Base-by-base conservation (phyloP, 139 green algal genomes). In the Tetradesmus obliquus region DNA sequence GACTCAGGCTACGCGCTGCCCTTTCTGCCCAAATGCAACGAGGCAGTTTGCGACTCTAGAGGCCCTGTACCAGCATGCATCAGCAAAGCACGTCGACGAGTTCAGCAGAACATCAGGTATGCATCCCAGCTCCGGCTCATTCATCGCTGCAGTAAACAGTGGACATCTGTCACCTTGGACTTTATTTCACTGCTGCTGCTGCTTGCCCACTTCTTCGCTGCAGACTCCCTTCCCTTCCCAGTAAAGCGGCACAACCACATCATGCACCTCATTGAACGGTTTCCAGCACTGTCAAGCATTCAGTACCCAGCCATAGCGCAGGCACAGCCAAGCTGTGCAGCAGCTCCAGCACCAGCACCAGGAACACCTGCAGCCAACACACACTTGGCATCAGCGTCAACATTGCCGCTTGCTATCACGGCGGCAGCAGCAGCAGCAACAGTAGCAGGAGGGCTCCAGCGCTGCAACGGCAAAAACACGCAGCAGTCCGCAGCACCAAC, bases 311-410 rank as follows among this genome's bases (percentile, higher is more conserved):
- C 66, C 17, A 19, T 24, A 76, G 66, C 66, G n/a, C 66, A 6
- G 66, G 66, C n/a, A 55, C 74, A 82, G 17, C n/a, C 74, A 3
- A 82, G 12, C 74, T 17, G 74, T 17, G 19, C 74, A 71, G 5
- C 15, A 86, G 19, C 32, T 66, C 12, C 81, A 86, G 32, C 5
- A 53, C 53, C 82, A 87, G 20, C 82, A 87, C 19, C 82, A 87
- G 51, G 45, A 87, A 7, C 45, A 87, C 82, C 51, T 1, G 3
- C 82, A 71, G 12, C 82, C 32, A 45, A 45, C 32, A 45, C 32
- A 45, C 32, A 45, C 32, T 45, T 45, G 32, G 17, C 82, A 87
- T n/a, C 82, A 87, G 51, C 51, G 69, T 10, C 51, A 69, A 0
- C 19, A 24, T 12, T 15, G 45, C 12, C 13, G 1, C n/a, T 60